Conservation (phyloP, 2,329 filamentous ascomycete genomes). For the Trichoderma simmonsii region DNA sequence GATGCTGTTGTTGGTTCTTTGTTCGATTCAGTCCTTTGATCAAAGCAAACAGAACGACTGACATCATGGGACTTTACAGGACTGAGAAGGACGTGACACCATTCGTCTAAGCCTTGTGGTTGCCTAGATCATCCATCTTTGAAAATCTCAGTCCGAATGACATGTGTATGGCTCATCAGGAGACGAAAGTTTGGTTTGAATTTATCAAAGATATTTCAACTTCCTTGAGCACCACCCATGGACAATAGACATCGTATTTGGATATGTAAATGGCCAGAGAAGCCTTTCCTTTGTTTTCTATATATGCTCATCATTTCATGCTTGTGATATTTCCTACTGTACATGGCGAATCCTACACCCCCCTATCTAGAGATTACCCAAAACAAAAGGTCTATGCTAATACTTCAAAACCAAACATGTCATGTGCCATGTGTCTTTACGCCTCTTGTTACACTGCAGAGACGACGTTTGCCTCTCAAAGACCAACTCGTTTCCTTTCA, state of each 20-base stretch:
- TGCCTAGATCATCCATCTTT: neutral
- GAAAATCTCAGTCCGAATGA: neutral
- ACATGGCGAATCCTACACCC: neutral
- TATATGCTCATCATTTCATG: neutral
- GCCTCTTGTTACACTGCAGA: neutral
- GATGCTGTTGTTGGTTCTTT: neutral
- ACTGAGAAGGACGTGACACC: neutral
- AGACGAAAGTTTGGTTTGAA: neutral
- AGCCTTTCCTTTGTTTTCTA: neutral
- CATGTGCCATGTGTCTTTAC: neutral
- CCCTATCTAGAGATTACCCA: neutral
- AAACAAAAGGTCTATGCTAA: slow-evolving; percentile 4
- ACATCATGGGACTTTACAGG: neutral
- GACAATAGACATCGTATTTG: neutral
- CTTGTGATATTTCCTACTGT: slow-evolving; percentile 3
- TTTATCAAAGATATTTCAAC: neutral
- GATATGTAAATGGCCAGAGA: neutral
- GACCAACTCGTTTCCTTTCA: neutral
- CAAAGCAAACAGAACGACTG: neutral
- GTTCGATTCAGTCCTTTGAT: neutral
- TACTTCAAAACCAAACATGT: neutral
- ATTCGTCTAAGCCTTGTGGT: neutral
- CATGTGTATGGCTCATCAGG: neutral
- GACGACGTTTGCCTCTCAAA: neutral
- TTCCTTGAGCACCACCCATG: no score